Conservation (phyloP, 1,284 basidiomycete genomes). For the Schizopora paradoxa region DNA sequence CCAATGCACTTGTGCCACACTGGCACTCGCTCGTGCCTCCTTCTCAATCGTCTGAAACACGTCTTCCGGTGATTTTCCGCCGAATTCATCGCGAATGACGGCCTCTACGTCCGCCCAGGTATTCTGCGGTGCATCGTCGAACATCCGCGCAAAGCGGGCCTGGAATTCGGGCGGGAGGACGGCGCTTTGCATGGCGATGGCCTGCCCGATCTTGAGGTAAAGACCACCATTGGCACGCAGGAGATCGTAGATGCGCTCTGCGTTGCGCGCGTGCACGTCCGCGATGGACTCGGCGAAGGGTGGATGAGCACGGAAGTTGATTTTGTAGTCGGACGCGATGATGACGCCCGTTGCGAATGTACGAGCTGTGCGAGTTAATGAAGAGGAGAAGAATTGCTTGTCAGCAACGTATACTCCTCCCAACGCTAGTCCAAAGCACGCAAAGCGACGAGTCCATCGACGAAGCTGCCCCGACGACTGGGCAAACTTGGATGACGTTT, state of each 20-base stretch:
- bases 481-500: too few relatives aligned
- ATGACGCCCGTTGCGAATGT: conserved; percentile 28
- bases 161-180: conserved; percentile 79
- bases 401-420: conserved; percentile 8
- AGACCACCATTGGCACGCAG: conserved; percentile 79
- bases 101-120: conserved; percentile 63
- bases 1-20: conserved; percentile 84
- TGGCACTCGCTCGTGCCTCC: conserved; percentile 75
- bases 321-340: conserved; percentile 76
- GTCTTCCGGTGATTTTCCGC: conserved; percentile 59
- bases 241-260: conserved; percentile 68
- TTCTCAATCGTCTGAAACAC: conserved; percentile 76
- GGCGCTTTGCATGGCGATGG: conserved; percentile 79
- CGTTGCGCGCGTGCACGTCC: conserved; percentile 76
- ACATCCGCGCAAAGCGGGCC: conserved; percentile 73
- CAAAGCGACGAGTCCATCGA: background rate
- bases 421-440: conserved; percentile 2
- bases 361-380: conserved; percentile 8
- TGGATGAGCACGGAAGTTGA: conserved; percentile 63
- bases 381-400: conserved; percentile 10
- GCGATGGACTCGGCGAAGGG: conserved; percentile 65
- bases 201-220: conserved; percentile 87
- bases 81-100: conserved; percentile 72
- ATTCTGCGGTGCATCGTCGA: conserved; percentile 83
- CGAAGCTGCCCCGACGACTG: too few relatives aligned